Percentiles rank a stretch among this genome's conserved stretches.
phyloP scores from a whole-genome alignment of 2,329 filamentous ascomycete species.

The Pestalotiopsis sp. region DNA sequence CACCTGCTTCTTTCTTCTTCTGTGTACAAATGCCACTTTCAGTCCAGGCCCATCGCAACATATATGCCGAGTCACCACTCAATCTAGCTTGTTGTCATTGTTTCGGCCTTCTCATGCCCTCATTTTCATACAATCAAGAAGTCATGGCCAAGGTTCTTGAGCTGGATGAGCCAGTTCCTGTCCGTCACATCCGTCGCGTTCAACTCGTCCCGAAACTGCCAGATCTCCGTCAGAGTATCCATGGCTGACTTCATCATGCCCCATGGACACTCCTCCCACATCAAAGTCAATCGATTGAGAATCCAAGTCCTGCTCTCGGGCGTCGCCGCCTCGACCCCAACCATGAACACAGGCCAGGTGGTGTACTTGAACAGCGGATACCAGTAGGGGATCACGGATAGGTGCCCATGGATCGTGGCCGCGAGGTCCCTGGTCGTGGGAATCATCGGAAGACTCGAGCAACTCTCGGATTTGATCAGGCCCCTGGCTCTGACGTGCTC shows the following conservation, averaged over 20 bases:
- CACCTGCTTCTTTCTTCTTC: too few species aligned
- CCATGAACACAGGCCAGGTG: slow-evolving; percentile 62
- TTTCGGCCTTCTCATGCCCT: background rate
- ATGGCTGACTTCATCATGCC: slow-evolving; percentile 53
- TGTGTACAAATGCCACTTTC: too few species aligned
- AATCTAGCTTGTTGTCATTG: background rate
- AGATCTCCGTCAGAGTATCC: slow-evolving; percentile 50
- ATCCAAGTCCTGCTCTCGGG: slow-evolving; percentile 51
- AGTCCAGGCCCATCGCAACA: background rate
- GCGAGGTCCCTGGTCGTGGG: slow-evolving; percentile 49
- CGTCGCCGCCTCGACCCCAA: slow-evolving; percentile 56
- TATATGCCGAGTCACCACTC: background rate
- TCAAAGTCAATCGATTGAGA: slow-evolving; percentile 47
- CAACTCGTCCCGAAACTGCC: slow-evolving; percentile 43
- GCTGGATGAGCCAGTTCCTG: slow-evolving; percentile 42
- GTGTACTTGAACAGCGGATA: slow-evolving; percentile 61
- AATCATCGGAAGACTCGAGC: slow-evolving; percentile 30
- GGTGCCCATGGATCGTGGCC: slow-evolving; percentile 51
- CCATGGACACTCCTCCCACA: slow-evolving; percentile 50
- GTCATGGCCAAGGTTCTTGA: slow-evolving; percentile 46
- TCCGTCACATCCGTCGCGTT: slow-evolving; percentile 18
- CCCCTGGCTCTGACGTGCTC: slow-evolving; percentile 18
- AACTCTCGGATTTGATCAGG: background rate
- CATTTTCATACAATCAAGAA: slow-evolving; percentile 45
- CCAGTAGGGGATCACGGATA: slow-evolving; percentile 48